A percentile compares a stretch with the other conserved stretches of the same genome.
These are phyloP conservation scores for Fusarium tanahbumbuense DNA, from an alignment of 2,329 filamentous ascomycete species.

Conservation along the genomic window DNA sequence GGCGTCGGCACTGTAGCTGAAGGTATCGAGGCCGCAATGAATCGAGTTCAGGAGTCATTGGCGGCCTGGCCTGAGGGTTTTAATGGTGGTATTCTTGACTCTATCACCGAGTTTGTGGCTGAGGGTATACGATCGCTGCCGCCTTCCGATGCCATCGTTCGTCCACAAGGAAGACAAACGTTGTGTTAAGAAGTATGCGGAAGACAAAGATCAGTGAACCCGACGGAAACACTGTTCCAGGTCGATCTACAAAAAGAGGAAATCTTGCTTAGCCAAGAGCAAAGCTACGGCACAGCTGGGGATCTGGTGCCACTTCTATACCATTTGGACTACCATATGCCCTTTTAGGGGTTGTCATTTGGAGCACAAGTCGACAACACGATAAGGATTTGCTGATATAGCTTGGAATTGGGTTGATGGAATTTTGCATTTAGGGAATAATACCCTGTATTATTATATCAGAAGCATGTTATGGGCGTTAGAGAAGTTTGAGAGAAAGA, in stretches of 20 bases:
- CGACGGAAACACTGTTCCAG: neutral
- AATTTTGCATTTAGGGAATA: neutral
- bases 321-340: neutral
- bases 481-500: neutral
- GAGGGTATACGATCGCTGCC: slow-evolving; percentile 25
- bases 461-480: neutral
- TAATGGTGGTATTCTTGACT: neutral
- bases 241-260: neutral
- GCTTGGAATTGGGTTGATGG: neutral
- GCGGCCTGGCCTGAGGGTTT: neutral
- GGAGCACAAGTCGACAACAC: neutral
- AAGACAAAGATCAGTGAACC: neutral
- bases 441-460: neutral
- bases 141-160: slow-evolving; percentile 18
- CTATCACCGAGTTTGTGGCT: slow-evolving; percentile 2
- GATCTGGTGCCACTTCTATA: neutral
- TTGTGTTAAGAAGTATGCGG: neutral
- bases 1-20: slow-evolving; percentile 3
- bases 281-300: neutral
- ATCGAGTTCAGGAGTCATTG: slow-evolving; percentile 16
- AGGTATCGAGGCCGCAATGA: slow-evolving; percentile 5
- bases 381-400: neutral
- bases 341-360: neutral
- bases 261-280: neutral
- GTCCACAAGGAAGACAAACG: slow-evolving; percentile 2